Base-by-base conservation (phyloP, 106 monocot genomes). In the Posidonia australis region DNA sequence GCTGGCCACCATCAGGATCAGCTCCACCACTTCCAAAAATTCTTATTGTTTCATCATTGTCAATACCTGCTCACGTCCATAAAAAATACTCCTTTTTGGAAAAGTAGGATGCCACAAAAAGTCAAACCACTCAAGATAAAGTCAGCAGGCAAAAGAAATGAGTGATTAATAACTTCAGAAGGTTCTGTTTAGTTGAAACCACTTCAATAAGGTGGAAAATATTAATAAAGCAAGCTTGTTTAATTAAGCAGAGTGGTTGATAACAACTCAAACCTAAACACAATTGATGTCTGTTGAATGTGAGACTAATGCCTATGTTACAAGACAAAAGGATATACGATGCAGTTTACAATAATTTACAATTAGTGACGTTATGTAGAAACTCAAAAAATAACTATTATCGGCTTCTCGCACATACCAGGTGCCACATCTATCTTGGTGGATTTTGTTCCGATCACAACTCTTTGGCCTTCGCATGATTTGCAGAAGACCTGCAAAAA, bases 341-440 rank as follows among this genome's bases (percentile, higher is more conserved):
- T n/a, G n/a, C n/a, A n/a, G n/a, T n/a, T n/a, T n/a, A n/a, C n/a
- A n/a, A n/a, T n/a, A n/a, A n/a, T n/a, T n/a, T n/a, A n/a, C n/a
- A n/a, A n/a, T n/a, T n/a, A n/a, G n/a, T n/a, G n/a, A n/a, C n/a
- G 2, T 7, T 36, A 4, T 36, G 7, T 7, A 36, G 0, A 53
- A 23, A 23, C 0, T 53, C 19, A 19, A 16, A 58, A 58, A 14
- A 22, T 42, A 41, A 9, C 2, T 49, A 49, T n/a, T 53, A n/a
- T 43, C 36, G 6, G 13, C n/a, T n/a, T n/a, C n/a, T n/a, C n/a
- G n/a, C n/a, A 51, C 26, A 60, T 84, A 98, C 98, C 98, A 57
- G 98, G 83, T 82, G 87, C 76, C 56, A 98, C 74, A 67, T 98
- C 87, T 22, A 98, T 62, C 73, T 73, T 85, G n/a, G 87, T 79